phyloP scores from a whole-genome alignment of 495 filamentous ascomycete genomes.

The Aspergillus funiculosus region DNA sequence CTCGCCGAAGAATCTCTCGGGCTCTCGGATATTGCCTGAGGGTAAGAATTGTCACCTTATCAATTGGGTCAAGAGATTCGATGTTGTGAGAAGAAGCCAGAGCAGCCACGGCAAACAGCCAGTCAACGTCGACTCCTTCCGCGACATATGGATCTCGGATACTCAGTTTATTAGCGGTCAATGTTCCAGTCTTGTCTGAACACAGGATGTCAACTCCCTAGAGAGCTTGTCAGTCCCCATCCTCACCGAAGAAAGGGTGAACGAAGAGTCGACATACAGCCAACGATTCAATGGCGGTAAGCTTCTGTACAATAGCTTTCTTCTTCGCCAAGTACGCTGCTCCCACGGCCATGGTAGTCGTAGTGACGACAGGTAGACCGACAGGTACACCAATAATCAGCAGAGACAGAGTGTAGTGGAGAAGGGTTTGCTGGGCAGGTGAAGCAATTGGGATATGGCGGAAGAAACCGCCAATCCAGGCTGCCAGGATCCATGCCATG shows the following conservation, averaged over 20 bases:
- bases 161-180: constrained; percentile 66
- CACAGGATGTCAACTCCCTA: constrained; percentile 91
- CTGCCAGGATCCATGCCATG: constrained; percentile 59
- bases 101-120: constrained; percentile 70
- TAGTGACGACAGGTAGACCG: constrained; percentile 92
- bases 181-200: constrained; percentile 82
- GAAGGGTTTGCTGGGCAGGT: constrained; percentile 49
- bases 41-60: constrained; percentile 65
- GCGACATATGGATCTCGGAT: constrained; percentile 67
- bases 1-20: constrained; percentile 55
- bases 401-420: constrained; percentile 65
- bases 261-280: constrained; percentile 44
- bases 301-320: constrained; percentile 94
- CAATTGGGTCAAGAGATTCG: constrained; percentile 66
- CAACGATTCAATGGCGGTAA: constrained; percentile 89
- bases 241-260: neutral
- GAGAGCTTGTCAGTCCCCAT: constrained; percentile 5
- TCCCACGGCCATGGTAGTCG: constrained; percentile 94
- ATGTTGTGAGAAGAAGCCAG: constrained; percentile 69
- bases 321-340: constrained; percentile 91
- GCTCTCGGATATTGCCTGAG: constrained; percentile 63
- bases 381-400: constrained; percentile 93
- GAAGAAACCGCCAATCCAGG: constrained; percentile 72
- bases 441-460: constrained; percentile 60
- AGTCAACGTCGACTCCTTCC: constrained; percentile 65